These are phyloP conservation scores for Ogataea parapolymorpha DNA, from an alignment of 805 yeast genomes.

Conservation along the genomic window DNA sequence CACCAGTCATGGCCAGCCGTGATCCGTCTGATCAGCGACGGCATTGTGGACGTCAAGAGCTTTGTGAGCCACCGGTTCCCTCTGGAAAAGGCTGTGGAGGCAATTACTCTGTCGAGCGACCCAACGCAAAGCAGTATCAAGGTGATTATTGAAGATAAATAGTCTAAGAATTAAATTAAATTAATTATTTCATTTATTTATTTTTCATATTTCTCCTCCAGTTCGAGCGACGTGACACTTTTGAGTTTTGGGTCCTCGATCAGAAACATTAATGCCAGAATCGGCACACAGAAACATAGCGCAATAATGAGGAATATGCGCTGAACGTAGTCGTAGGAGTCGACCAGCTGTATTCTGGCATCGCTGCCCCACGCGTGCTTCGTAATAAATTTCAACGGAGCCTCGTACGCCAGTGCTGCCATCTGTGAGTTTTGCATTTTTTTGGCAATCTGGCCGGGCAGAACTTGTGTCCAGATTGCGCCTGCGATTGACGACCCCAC, in stretches of 20 bases:
- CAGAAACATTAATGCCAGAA: background rate
- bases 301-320: background rate
- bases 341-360: background rate
- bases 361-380: background rate
- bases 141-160: slow-evolving; percentile 40
- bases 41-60: slow-evolving; percentile 40
- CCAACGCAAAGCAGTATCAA: slow-evolving; percentile 44
- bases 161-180: background rate
- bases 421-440: background rate
- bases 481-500: slow-evolving; percentile 37
- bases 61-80: slow-evolving; percentile 48
- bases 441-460: slow-evolving; percentile 34
- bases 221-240: background rate
- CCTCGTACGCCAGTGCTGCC: background rate
- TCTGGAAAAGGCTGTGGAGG: slow-evolving; percentile 45
- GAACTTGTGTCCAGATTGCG: slow-evolving; percentile 45
- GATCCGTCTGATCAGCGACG: slow-evolving; percentile 44
- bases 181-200: too few relatives aligned
- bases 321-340: background rate
- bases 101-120: slow-evolving; percentile 38
- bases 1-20: slow-evolving; percentile 57
- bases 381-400: background rate
- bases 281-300: slow-evolving; percentile 1
- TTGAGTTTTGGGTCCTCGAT: background rate
- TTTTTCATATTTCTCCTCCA: background rate